phyloP scores from a whole-genome alignment of 208 protist species.

The Leishmania tropica region DNA sequence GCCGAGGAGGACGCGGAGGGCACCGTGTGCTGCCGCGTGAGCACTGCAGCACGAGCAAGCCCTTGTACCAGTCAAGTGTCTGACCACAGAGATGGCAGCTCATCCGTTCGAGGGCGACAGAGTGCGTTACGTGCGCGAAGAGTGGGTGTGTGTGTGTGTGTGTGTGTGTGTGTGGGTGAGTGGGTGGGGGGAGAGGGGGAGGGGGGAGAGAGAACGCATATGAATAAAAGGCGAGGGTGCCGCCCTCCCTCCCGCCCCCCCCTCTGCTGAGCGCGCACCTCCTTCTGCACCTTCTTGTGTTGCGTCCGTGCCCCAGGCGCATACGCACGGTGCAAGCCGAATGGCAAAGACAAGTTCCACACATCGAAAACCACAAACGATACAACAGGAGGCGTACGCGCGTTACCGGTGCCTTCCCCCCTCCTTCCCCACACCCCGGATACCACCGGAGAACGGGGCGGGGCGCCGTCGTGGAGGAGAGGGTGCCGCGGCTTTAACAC shows the following conservation, averaged over 20 bases:
- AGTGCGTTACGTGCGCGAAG: neutral
- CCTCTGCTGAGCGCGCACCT: no score
- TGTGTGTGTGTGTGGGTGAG: no score
- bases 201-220: no score
- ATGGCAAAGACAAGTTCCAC: neutral
- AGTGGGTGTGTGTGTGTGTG: no score
- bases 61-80: neutral
- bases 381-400: no score
- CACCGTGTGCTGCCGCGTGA: neutral
- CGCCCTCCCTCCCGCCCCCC: no score
- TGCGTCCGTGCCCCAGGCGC: no score
- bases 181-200: no score
- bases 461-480: neutral
- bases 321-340: neutral
- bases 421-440: no score
- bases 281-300: neutral
- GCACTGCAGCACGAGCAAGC: neutral
- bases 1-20: neutral
- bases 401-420: no score
- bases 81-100: neutral
- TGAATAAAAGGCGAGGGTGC: no score
- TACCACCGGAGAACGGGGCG: neutral
- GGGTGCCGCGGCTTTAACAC: neutral
- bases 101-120: neutral
- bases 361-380: no score